Evolutionary conservation across 257 asterid genomes (phyloP), one percentile per base, ranked within the genome.

Genomic region (Lycium barbarum): DNA sequence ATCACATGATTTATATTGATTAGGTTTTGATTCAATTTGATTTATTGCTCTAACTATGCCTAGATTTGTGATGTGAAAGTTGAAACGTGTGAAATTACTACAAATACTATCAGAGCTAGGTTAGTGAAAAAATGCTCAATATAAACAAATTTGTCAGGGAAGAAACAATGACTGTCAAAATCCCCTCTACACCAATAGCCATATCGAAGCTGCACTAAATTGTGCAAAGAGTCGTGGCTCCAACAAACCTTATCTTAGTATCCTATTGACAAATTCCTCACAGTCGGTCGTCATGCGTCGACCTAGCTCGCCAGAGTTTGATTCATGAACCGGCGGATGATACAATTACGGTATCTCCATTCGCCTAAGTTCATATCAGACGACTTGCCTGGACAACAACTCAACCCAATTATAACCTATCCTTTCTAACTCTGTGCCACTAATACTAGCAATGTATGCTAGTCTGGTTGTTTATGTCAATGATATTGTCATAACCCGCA

Each of bases 401-500:
- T 68, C 51, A 68, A 68, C 76, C 76, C 73, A 66, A 66, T 66
- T 66, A 66, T 13, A 18, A 66, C 11, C 73, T 5, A 66, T 66
- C 47, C 20, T 35, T 66, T 15, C 51, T 68, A 51, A 36, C 26
- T 38, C 76, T 15, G 6, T 38, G 26, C 15, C 78, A 15, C 13
- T 36, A 7, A 5, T 15, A 68, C 14, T 68, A 68, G 78, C 78
- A 15, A 68, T 15, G 26, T 15, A 7, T 36, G 51, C 7, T 68
- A 68, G 78, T 38, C 26, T 68, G 78, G 3, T 15, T 68, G 78
- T 38, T 68, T 1, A 15, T 68, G 53, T 68, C 78, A 68, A 68
- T 68, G 51, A 68, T 14, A 22, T 33, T 33, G 10, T 66, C 45
- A 66, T 33, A 66, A 66, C 73, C 73, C 45, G 10, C 73, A 66